Evolutionary conservation across 192 early-diverging fungal genomes (phyloP), one percentile per base, ranked within the genome.

Genomic region (Backusella mclennaniae): DNA sequence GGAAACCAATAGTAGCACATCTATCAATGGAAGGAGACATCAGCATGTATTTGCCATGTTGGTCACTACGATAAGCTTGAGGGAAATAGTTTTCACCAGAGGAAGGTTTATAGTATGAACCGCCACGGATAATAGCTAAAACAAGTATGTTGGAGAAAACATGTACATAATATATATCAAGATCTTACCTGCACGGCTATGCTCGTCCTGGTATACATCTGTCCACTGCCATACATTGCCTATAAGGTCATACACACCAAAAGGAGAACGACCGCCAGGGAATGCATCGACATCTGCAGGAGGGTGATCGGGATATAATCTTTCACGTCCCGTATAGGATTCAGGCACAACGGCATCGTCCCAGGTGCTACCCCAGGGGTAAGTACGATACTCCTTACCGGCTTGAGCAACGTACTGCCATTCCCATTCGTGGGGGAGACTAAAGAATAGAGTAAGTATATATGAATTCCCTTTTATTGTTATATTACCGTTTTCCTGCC

Each of bases 181-280:
- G 15, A 67, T 33, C 19, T 71, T 71, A 71, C 69, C 69, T 44
- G 75, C 67, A 29, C 75, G 23, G 7, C 36, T 69, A 39, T 70
- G 75, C 35, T 76, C 67, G 39, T 76, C 75, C 12, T 39, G 42
- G 39, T 76, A 76, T 15, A 76, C 75, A 69, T 76, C 75, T 1
- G 75, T 76, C 75, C 75, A 76, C n/a, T 76, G 66, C 75, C 75
- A 76, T 19, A 76, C 75, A 59, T 76, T 76, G 26, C 75, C 75
- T 5, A 76, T 68, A 42, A 76, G 42, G 53, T 76, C 75, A 56
- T 76, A 76, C 23, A 76, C 75, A 59, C 75, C 75, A 56, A 76
- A 69, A 15, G 39, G 41, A 39, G 75, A 76, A 36, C 75, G 75
- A 4, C 75, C 75, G 9, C 15, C 15, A 23, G 66, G 15, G 41